These are phyloP conservation scores for Capsicum rhomboideum DNA, from an alignment of 257 asterid genomes.

Conservation along the genomic window DNA sequence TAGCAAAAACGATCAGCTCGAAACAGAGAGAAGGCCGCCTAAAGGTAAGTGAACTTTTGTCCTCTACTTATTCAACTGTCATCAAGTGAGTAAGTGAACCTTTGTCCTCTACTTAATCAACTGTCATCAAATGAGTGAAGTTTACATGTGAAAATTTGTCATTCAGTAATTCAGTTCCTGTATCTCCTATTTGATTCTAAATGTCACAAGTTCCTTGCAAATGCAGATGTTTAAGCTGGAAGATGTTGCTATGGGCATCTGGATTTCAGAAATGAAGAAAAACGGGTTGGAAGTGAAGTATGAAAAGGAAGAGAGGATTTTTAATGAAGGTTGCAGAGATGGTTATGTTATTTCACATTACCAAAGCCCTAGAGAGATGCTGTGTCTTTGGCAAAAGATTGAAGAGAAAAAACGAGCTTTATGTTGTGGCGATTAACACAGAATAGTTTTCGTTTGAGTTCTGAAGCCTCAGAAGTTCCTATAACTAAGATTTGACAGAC, in stretches of 20 bases:
- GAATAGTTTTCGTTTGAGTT: not conserved
- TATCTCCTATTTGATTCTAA: not conserved
- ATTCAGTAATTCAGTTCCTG: not conserved
- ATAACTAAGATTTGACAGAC: not conserved
- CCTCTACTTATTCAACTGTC: not conserved
- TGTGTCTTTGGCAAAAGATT: slow-evolving; percentile 93
- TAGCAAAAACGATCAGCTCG: slow-evolving; percentile 62
- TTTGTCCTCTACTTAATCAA: not conserved
- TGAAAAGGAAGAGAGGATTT: slow-evolving; percentile 67
- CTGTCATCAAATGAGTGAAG: not conserved
- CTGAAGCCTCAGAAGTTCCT: not conserved
- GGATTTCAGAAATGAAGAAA: slow-evolving; percentile 78
- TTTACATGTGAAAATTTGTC: not conserved
- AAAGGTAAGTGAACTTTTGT: slow-evolving; percentile 36
- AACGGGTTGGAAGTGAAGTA: slow-evolving; percentile 61
- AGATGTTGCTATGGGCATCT: slow-evolving; percentile 96
- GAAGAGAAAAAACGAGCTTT: slow-evolving; percentile 50
- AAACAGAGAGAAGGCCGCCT: slow-evolving; percentile 49
- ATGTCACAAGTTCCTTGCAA: not conserved
- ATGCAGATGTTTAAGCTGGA: slow-evolving; percentile 91
- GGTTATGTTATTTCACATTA: slow-evolving; percentile 86
- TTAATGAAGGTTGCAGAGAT: slow-evolving; percentile 70
- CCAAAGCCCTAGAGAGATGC: slow-evolving; percentile 88
- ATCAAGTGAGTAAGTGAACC: slow-evolving; percentile 29
- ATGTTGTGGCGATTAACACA: slow-evolving; percentile 66